Evolutionary conservation across 129 eudicot genomes (phyloP).

Genomic region (Flaveria bidentis): DNA sequence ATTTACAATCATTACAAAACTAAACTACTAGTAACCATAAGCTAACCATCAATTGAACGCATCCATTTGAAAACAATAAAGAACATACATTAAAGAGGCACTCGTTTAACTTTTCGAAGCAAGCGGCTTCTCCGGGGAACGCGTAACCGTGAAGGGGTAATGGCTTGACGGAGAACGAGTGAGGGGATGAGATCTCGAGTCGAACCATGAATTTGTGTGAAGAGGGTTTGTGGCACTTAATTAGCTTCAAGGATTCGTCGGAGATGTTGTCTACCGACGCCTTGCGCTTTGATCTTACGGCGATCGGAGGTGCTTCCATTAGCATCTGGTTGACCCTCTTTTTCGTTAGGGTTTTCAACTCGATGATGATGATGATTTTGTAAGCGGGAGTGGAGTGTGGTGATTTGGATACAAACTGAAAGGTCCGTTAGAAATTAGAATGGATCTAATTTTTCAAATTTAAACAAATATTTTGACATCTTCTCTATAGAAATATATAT

Average conservation of each 20-base stretch:
- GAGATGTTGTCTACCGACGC: constrained; percentile 25
- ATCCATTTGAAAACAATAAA: neutral
- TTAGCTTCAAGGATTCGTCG: constrained; percentile 38
- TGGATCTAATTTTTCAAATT: neutral
- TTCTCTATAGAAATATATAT: no score
- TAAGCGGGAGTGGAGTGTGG: constrained; percentile 25
- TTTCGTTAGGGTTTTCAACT: constrained; percentile 40
- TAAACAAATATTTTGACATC: no score
- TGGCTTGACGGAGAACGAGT: constrained; percentile 79
- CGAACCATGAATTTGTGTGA: constrained; percentile 50
- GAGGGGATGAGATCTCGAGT: constrained; percentile 78
- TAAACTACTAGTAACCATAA: neutral
- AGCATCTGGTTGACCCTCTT: constrained; percentile 33
- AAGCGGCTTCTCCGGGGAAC: constrained; percentile 63
- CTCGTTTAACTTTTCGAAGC: constrained; percentile 51
- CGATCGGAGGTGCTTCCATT: constrained; percentile 55
- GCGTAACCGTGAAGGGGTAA: constrained; percentile 41
- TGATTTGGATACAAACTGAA: neutral
- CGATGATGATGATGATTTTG: neutral
- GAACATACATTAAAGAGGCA: constrained; percentile 59
- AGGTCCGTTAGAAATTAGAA: neutral
- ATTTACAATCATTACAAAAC: no score
- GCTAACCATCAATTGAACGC: neutral
- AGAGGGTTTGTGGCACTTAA: constrained; percentile 71
- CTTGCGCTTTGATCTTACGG: constrained; percentile 74